phyloP scores from a whole-genome alignment of 2,329 filamentous ascomycete species.

The Colletotrichum tamarilloi region DNA sequence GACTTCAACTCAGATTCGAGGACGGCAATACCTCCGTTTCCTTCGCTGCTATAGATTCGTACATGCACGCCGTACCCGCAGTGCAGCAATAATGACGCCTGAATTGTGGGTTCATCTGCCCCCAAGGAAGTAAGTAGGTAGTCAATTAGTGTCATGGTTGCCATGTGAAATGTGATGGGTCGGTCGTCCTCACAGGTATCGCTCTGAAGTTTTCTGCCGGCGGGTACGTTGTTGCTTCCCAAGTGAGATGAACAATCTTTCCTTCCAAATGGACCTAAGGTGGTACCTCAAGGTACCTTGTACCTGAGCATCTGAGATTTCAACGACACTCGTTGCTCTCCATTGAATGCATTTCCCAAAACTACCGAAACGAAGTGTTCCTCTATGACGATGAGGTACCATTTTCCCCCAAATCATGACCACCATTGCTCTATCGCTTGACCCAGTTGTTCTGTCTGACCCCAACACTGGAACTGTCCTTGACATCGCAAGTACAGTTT shows the following conservation, averaged over 20 bases:
- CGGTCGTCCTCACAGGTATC: not conserved
- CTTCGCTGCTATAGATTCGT: not conserved
- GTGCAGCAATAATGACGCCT: not conserved
- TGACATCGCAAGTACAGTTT: slow-evolving; percentile 11
- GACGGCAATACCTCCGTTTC: not conserved
- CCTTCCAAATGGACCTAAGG: not conserved
- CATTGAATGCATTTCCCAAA: not conserved
- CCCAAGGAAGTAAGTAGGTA: not conserved
- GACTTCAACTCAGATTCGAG: not conserved
- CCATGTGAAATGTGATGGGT: not conserved
- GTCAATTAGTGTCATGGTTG: not conserved
- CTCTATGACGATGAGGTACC: not conserved
- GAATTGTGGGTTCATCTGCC: not conserved
- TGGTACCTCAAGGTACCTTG: not conserved
- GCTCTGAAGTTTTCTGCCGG: not conserved
- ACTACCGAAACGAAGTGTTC: not conserved
- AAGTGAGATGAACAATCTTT: not conserved
- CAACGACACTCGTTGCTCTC: not conserved
- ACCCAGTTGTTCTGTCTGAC: slow-evolving; percentile 9
- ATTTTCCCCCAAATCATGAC: not conserved
- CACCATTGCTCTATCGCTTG: not conserved
- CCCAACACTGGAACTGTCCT: not conserved
- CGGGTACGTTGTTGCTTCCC: not conserved
- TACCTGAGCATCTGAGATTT: not conserved
- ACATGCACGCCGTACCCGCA: not conserved